Conservation (phyloP, 768 basidiomycete genomes). For the Trametopsis cervina region DNA sequence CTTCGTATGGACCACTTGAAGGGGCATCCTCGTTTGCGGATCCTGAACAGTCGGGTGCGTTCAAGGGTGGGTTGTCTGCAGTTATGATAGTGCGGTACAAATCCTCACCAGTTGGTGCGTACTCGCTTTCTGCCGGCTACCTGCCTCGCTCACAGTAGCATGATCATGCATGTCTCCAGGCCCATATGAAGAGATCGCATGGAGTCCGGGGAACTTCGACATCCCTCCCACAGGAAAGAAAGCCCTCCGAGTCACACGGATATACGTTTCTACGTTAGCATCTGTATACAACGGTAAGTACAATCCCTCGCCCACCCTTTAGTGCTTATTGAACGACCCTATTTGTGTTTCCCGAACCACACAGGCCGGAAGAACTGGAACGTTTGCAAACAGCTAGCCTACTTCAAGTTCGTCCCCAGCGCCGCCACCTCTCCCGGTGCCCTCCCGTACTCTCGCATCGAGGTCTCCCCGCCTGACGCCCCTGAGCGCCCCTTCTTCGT, state of each 20-base stretch:
- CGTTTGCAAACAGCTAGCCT: constrained; percentile 2
- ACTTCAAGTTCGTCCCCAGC: constrained; percentile 8
- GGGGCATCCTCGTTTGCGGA: constrained; percentile 1
- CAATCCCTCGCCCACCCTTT: not conserved
- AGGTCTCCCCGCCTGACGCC: not conserved
- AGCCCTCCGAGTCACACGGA: constrained; percentile 5
- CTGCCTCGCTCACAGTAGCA: not conserved
- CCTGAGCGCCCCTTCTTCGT: constrained; percentile 9
- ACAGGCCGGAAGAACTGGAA: constrained; percentile 10
- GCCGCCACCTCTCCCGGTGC: not conserved
- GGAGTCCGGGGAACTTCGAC: constrained; percentile 6
- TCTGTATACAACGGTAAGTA: constrained; percentile 6
- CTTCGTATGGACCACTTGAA: constrained; percentile 1
- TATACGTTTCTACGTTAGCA: constrained; percentile 8
- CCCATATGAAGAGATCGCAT: constrained; percentile 8
- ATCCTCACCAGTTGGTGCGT: constrained; percentile 9
- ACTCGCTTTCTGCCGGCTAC: not conserved
- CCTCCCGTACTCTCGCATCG: constrained; percentile 8
- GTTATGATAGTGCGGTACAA: constrained; percentile 7
- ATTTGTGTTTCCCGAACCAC: not conserved
- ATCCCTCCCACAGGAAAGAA: not conserved
- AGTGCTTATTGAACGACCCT: not conserved
- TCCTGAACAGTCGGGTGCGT: constrained; percentile 4
- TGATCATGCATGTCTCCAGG: not conserved
- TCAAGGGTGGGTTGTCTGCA: constrained; percentile 1